Evolutionary conservation across 306 rosid species (phyloP).

Genomic region (Crotalaria pallida): DNA sequence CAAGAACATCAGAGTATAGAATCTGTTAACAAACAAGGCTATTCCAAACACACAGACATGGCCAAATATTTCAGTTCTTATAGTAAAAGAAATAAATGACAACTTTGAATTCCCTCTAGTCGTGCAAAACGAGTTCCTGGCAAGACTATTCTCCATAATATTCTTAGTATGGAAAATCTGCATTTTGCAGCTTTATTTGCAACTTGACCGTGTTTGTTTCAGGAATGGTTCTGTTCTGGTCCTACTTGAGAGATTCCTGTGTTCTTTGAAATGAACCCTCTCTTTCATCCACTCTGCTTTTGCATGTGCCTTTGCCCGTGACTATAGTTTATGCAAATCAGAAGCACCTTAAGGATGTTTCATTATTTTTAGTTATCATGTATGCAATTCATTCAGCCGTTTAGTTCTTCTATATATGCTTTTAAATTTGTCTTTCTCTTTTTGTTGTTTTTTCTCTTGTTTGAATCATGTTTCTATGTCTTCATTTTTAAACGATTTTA

Average conservation of each 20-base stretch:
- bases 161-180: conserved; percentile 24
- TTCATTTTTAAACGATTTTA: not conserved
- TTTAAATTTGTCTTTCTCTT: not conserved
- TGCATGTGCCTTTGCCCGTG: conserved; percentile 28
- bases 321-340: conserved; percentile 1
- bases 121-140: conserved; percentile 16
- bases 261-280: conserved; percentile 20
- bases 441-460: not conserved
- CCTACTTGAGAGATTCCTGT: conserved; percentile 34
- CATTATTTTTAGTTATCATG: not conserved
- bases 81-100: not conserved
- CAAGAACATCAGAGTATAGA: conserved; percentile 15
- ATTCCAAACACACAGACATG: conserved; percentile 31
- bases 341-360: not conserved
- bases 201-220: conserved; percentile 17
- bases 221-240: conserved; percentile 12
- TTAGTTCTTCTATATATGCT: not conserved
- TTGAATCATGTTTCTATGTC: not conserved
- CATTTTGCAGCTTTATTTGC: conserved; percentile 25
- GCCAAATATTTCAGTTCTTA: conserved; percentile 23
- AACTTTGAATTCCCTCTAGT: conserved; percentile 15
- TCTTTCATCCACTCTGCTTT: conserved; percentile 18
- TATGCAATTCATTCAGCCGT: not conserved
- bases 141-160: conserved; percentile 24
- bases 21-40: conserved; percentile 25